Percentiles rank a stretch among this genome's conserved stretches.
phyloP scores from a whole-genome alignment of 2,329 filamentous ascomycete species.

The Phoma herbarum region DNA sequence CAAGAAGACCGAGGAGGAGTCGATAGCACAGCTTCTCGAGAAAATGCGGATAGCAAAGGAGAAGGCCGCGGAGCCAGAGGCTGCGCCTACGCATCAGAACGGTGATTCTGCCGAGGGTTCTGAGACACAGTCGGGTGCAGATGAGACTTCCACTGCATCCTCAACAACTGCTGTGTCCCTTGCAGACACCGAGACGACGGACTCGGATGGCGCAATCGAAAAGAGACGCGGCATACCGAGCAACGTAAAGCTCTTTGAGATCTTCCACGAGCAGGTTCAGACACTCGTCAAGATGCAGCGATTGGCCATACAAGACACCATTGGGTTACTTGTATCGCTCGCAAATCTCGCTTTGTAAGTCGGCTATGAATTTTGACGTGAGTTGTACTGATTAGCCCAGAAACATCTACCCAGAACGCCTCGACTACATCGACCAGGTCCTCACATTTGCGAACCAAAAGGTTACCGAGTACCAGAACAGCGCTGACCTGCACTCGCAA shows the following conservation, averaged over 20 bases:
- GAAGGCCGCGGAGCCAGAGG: constrained; percentile 41
- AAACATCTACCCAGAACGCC: constrained; percentile 90
- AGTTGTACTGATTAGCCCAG: constrained; percentile 47
- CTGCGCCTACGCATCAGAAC: constrained; percentile 44
- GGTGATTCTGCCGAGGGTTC: constrained; percentile 44
- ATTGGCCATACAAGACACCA: constrained; percentile 92
- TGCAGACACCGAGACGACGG: constrained; percentile 51
- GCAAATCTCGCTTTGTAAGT: constrained; percentile 83
- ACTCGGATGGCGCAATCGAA: constrained; percentile 54
- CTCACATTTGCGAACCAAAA: constrained; percentile 88
- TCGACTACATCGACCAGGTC: constrained; percentile 96
- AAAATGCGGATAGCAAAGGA: constrained; percentile 76
- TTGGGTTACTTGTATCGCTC: constrained; percentile 91
- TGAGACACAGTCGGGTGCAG: constrained; percentile 33
- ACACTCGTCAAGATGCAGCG: constrained; percentile 91
- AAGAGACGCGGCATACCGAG: constrained; percentile 69
- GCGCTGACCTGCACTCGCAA: constrained; percentile 90
- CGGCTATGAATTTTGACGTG: neutral
- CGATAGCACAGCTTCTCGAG: constrained; percentile 78
- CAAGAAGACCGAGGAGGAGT: constrained; percentile 83
- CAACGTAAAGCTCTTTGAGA: constrained; percentile 90
- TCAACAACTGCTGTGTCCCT: constrained; percentile 41
- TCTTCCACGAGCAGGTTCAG: constrained; percentile 96
- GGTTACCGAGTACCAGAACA: constrained; percentile 88
- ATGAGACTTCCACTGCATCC: constrained; percentile 43